Base-by-base conservation (phyloP, 2,329 filamentous ascomycete species). In the Incumbomyces delicatus region DNA sequence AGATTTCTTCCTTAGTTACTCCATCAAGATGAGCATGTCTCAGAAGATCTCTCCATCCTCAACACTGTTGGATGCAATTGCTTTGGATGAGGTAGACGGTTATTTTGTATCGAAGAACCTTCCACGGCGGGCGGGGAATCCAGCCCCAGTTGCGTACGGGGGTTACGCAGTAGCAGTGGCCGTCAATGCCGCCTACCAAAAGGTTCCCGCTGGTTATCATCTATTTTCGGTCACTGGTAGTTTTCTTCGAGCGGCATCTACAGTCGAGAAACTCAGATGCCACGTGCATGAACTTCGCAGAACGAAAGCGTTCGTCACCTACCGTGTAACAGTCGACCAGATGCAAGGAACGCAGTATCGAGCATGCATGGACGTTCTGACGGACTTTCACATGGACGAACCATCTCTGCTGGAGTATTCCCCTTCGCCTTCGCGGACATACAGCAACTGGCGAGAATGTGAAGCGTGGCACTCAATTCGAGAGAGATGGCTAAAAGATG, bases 301-400 rank as follows among this genome's bases (percentile, higher is more conserved):
- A 41, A 74, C 73, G 1, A 62, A 66, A 12, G 69, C 69, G 0
- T 76, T 76, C 45, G 66, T 66, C 2, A 75, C 72, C 0, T 61
- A 71, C 2, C 60, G 68, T 3, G 66, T 76, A 2, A 61, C 70
- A 48, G 63, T 74, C 22, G 64, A 59, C 42, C 73, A 76, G 47
- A 62, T 62, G 14, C 55, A 65, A 0, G 58, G 66, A 41, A 67
- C 66, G 8, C 49, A 55, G 2, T 47, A 58, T 5, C 64, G 73
- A 20, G 46, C 59, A 0, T 72, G 68, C 42, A 51, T 74, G 27
- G 64, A 72, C 42, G 54, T 72, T 1, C 52, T 70, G 1, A 66
- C 65, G 0, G 73, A 76, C 46, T 76, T 76, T 46, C 71, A 74
- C 22, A 53, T 62, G 3, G 52, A 55, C 5, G 72, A 75, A 50